These are phyloP conservation scores for Fusarium nematophilum DNA, from an alignment of 2,329 filamentous ascomycete genomes.

Conservation along the genomic window DNA sequence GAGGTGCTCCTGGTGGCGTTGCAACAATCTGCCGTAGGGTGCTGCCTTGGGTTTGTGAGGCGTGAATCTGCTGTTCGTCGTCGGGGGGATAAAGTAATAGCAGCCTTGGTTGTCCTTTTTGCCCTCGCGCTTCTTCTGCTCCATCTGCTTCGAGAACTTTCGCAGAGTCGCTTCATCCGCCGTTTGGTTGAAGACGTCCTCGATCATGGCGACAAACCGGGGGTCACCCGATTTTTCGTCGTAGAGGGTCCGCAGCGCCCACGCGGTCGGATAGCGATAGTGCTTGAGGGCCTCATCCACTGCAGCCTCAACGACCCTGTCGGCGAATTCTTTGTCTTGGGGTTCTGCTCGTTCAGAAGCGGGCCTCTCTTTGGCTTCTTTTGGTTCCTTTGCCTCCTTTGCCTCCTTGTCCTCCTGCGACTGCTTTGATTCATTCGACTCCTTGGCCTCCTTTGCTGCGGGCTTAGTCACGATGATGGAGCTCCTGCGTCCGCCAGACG, in stretches of 20 bases:
- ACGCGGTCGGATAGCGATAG: conserved; percentile 70
- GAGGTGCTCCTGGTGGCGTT: conserved; percentile 48
- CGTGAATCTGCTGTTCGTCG: conserved; percentile 55
- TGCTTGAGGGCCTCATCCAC: conserved; percentile 68
- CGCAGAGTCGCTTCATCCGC: conserved; percentile 63
- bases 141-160: conserved; percentile 63
- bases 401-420: conserved; percentile 19
- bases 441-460: conserved; percentile 28
- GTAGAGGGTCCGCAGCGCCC: conserved; percentile 69
- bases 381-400: conserved; percentile 22
- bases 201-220: conserved; percentile 66
- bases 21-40: conserved; percentile 60
- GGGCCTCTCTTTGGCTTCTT: conserved; percentile 9
- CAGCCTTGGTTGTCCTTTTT: conserved; percentile 63
- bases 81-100: conserved; percentile 65
- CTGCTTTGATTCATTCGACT: conserved; percentile 22
- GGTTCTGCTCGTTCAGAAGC: conserved; percentile 38
- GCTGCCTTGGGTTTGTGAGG: conserved; percentile 60
- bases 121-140: conserved; percentile 67
- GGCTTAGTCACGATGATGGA: conserved; percentile 38
- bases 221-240: conserved; percentile 65
- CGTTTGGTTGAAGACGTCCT: conserved; percentile 67
- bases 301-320: conserved; percentile 66
- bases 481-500: conserved; percentile 37
- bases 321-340: conserved; percentile 58